A percentile compares a stretch with the other conserved stretches of the same genome.
phyloP scores from a whole-genome alignment of 345 rosid genomes.

The Crucihimalaya himalaica region DNA sequence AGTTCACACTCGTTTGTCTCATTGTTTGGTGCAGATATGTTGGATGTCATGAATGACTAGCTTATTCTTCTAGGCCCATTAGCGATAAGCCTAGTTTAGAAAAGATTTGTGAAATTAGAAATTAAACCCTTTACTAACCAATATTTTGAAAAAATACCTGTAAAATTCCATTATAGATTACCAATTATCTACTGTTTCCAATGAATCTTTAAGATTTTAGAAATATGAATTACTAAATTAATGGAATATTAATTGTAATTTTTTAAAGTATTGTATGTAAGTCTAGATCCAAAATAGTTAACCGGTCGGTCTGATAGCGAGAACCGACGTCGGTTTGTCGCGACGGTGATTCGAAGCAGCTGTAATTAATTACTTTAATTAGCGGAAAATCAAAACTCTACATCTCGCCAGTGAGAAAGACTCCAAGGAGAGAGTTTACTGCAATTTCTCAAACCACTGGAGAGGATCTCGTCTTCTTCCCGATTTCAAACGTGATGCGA shows the following conservation, averaged over 20 bases:
- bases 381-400: constrained; percentile 16
- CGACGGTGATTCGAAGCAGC: constrained; percentile 26
- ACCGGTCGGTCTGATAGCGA: constrained; percentile 25
- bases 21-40: too few relatives aligned
- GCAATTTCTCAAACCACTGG: constrained; percentile 3
- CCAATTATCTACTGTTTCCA: not conserved
- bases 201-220: not conserved
- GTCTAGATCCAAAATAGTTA: not conserved
- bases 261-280: too few relatives aligned
- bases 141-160: not conserved
- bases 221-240: not conserved
- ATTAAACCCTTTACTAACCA: not conserved
- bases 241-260: not conserved
- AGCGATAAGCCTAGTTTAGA: not conserved
- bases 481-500: constrained; percentile 31
- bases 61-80: too few relatives aligned
- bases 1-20: too few relatives aligned
- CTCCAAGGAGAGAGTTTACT: constrained; percentile 7
- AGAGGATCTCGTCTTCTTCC: not conserved
- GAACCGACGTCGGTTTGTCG: constrained; percentile 13
- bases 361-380: constrained; percentile 13
- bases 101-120: not conserved
- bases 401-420: constrained; percentile 26
- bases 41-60: too few relatives aligned
- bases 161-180: not conserved